Percentiles rank a stretch among this genome's conserved stretches.
Conservation (phyloP, 495 filamentous ascomycete species). For the Annulohypoxylon bovei region DNA sequence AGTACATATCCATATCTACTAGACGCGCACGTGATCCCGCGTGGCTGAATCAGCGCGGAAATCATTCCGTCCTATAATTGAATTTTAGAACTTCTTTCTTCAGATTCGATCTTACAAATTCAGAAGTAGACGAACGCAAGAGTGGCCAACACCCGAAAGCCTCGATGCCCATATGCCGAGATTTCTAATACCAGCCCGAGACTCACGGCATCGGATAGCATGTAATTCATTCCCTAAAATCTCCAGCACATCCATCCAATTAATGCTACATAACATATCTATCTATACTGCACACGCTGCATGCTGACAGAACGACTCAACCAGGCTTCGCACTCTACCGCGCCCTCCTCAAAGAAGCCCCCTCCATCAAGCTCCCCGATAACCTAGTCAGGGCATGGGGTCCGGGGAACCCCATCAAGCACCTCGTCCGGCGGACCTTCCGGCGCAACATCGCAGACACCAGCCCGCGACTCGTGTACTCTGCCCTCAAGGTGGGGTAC, state of each 20-base stretch:
- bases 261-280: constrained; percentile 22
- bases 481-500: constrained; percentile 73
- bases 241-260: background rate
- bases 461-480: constrained; percentile 62
- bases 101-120: background rate
- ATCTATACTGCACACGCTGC: background rate
- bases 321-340: constrained; percentile 78
- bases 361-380: constrained; percentile 56
- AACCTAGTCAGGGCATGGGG: constrained; percentile 54
- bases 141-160: background rate
- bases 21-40: constrained; percentile 26
- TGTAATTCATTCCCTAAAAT: constrained; percentile 55
- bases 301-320: background rate
- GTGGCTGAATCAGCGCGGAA: constrained; percentile 18
- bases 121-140: background rate
- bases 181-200: constrained; percentile 58
- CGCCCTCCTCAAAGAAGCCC: constrained; percentile 71
- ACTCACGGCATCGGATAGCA: constrained; percentile 69
- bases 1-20: background rate
- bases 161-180: constrained; percentile 49
- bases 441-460: constrained; percentile 63
- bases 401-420: constrained; percentile 52
- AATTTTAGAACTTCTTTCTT: constrained; percentile 2
- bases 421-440: constrained; percentile 65
- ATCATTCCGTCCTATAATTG: constrained; percentile 11